Conservation (phyloP, 805 yeast genomes). For the Kodamaea neixiangensis region DNA sequence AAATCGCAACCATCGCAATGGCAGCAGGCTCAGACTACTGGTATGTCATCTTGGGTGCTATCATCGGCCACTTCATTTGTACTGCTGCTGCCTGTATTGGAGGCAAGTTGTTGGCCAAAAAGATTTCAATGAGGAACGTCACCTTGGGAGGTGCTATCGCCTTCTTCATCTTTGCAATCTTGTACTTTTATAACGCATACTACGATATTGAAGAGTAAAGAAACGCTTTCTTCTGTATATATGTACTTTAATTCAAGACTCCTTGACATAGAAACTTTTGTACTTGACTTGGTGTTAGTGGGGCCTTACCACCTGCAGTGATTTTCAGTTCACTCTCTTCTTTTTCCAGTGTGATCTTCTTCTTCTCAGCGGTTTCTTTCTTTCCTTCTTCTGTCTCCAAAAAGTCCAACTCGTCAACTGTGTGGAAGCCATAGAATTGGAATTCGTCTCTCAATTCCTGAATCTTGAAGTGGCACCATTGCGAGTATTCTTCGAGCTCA, state of each 20-base stretch:
- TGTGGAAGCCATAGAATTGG: conserved; percentile 62
- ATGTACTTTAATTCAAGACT: conserved; percentile 8
- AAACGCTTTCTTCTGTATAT: background rate
- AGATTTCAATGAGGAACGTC: conserved; percentile 87
- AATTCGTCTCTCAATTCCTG: conserved; percentile 55
- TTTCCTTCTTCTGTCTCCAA: conserved; percentile 36
- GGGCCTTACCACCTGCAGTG: conserved; percentile 28
- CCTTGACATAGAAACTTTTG: conserved; percentile 45
- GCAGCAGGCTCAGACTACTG: conserved; percentile 95
- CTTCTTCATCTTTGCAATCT: conserved; percentile 76
- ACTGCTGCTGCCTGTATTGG: conserved; percentile 91
- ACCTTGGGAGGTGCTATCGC: conserved; percentile 90
- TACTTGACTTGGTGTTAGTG: conserved; percentile 36
- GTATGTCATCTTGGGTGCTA: conserved; percentile 86
- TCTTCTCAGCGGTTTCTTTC: conserved; percentile 26
- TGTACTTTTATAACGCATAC: conserved; percentile 74
- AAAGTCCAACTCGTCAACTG: conserved; percentile 47
- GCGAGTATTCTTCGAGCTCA: conserved; percentile 56
- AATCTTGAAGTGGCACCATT: conserved; percentile 63
- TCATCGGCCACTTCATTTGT: conserved; percentile 85
- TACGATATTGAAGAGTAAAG: conserved; percentile 21
- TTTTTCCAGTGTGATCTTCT: conserved; percentile 19
- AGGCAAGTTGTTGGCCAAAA: conserved; percentile 86
- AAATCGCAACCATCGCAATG: conserved; percentile 97
- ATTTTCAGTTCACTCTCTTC: conserved; percentile 28